phyloP scores from a whole-genome alignment of 164 flowering plant species.

The Berberis thunbergii region DNA sequence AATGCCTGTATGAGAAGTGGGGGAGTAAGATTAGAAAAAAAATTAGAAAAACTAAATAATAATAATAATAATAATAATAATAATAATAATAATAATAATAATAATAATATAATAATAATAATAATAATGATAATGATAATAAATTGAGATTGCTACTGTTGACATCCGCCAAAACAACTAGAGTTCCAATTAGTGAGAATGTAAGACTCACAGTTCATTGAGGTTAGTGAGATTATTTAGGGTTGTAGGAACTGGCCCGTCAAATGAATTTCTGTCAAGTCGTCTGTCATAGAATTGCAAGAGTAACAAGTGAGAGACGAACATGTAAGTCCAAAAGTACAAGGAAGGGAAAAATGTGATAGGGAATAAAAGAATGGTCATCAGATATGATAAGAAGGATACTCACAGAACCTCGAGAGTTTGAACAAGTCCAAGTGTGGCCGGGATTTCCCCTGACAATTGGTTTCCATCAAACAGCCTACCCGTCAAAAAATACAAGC shows the following conservation, averaged over 20 bases:
- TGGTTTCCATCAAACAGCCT: constrained; percentile 83
- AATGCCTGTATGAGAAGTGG: constrained; percentile 39
- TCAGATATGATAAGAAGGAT: constrained; percentile 1
- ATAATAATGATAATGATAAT: too few species aligned
- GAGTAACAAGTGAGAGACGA: background rate
- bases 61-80: too few species aligned
- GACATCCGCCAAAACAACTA: too few species aligned
- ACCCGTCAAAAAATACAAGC: constrained; percentile 2
- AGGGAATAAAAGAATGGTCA: background rate
- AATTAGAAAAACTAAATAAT: too few species aligned
- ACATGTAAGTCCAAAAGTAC: background rate
- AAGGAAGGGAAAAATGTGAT: background rate
- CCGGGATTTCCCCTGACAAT: constrained; percentile 57
- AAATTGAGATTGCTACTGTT: too few species aligned
- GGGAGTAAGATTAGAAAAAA: background rate
- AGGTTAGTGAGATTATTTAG: constrained; percentile 54
- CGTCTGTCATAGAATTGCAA: constrained; percentile 36
- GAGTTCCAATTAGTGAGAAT: too few species aligned
- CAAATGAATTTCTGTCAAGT: constrained; percentile 62
- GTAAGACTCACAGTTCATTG: constrained; percentile 56
- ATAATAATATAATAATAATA: too few species aligned
- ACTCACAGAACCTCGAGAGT: constrained; percentile 98
- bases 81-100: too few species aligned
- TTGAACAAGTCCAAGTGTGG: constrained; percentile 49
- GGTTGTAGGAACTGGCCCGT: constrained; percentile 50